A percentile compares a stretch with the other conserved stretches of the same genome.
phyloP scores from a whole-genome alignment of 139 green algal species.

The Penium margaritaceum region DNA sequence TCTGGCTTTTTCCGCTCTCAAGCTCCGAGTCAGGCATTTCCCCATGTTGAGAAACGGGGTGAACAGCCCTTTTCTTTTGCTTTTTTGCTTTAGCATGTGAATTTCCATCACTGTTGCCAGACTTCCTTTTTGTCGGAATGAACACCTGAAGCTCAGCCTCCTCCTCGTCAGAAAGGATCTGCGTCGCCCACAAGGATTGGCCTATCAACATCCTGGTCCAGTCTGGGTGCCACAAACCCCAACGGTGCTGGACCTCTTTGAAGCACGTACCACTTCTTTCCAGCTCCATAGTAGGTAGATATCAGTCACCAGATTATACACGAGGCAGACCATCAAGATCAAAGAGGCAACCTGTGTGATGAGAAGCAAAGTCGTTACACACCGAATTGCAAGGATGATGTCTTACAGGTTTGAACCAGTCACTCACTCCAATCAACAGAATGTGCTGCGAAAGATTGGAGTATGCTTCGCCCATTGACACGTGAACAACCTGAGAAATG shows the following conservation, averaged over 20 bases:
- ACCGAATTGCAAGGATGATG: neutral
- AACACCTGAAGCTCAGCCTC: neutral
- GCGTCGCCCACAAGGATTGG: neutral
- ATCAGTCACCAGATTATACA: neutral
- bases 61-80: conserved; percentile 11
- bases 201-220: neutral
- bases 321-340: neutral
- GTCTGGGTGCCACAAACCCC: too few species aligned
- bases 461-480: neutral
- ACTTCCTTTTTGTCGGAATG: neutral
- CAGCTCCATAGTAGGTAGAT: neutral
- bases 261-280: conserved; percentile 2
- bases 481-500: neutral
- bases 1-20: too few species aligned
- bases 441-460: neutral
- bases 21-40: too few species aligned
- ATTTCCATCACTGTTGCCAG: conserved; percentile 2
- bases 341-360: neutral
- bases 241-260: too few species aligned
- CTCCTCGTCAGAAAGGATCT: neutral
- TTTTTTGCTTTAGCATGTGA: neutral
- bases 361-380: neutral
- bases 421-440: neutral
- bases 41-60: too few species aligned
- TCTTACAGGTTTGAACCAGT: too few species aligned